These are phyloP conservation scores for Sporothrix variecibatus DNA, from an alignment of 2,329 filamentous ascomycete genomes.

Conservation along the genomic window DNA sequence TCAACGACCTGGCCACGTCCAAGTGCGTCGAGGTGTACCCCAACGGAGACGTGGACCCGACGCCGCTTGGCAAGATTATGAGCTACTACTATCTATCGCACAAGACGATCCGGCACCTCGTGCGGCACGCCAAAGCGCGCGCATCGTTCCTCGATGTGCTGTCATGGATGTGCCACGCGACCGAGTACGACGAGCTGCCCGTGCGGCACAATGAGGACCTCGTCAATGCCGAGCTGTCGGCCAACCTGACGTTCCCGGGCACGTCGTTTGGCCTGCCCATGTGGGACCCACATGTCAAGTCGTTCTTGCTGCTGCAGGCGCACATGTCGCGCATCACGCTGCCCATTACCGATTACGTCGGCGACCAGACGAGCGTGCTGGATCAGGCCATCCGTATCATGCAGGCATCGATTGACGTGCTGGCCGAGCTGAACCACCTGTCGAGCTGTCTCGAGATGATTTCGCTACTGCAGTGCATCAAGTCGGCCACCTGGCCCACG, in stretches of 20 bases:
- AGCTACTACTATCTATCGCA: constrained; percentile 98
- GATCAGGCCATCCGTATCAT: constrained; percentile 97
- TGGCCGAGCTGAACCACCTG: constrained; percentile 83
- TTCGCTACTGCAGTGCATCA: constrained; percentile 83
- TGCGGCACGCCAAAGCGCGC: constrained; percentile 65
- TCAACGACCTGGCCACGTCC: constrained; percentile 78
- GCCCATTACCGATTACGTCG: constrained; percentile 95
- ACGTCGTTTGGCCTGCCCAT: constrained; percentile 73
- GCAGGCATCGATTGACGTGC: constrained; percentile 89
- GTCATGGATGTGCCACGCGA: constrained; percentile 89
- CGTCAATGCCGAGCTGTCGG: constrained; percentile 87
- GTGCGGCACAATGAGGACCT: constrained; percentile 98
- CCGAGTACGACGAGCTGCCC: constrained; percentile 95
- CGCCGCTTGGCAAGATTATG: constrained; percentile 95
- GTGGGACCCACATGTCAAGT: constrained; percentile 98
- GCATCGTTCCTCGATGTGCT: constrained; percentile 75
- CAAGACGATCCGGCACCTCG: constrained; percentile 85
- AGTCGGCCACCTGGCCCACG: constrained; percentile 86
- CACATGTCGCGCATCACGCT: constrained; percentile 92
- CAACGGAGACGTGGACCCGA: constrained; percentile 87
- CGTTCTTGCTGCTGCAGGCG: constrained; percentile 89
- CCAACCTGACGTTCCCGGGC: constrained; percentile 69
- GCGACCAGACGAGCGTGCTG: constrained; percentile 84
- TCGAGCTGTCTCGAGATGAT: constrained; percentile 82
- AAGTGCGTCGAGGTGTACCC: constrained; percentile 80